Conservation (phyloP, 2,329 filamentous ascomycete genomes). For the Colletotrichum eleusines region DNA sequence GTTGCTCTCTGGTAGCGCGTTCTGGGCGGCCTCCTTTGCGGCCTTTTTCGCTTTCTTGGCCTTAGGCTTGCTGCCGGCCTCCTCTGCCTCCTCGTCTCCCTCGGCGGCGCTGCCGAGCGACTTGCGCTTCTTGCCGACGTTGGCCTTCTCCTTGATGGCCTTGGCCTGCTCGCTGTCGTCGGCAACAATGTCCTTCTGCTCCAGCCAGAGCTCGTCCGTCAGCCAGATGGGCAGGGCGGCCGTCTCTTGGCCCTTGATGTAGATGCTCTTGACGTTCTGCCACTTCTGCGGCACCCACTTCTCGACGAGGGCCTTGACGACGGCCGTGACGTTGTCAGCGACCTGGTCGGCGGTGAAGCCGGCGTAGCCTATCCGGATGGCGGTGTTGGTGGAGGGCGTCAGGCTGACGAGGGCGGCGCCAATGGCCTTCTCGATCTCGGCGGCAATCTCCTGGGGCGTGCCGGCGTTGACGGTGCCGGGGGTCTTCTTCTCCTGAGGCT, state of each 20-base stretch:
- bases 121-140: slow-evolving; percentile 75
- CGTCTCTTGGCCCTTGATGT: slow-evolving; percentile 92
- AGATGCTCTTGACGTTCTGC: slow-evolving; percentile 85
- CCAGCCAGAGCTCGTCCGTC: slow-evolving; percentile 90
- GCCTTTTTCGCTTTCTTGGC: slow-evolving; percentile 51
- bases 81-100: slow-evolving; percentile 51
- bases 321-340: slow-evolving; percentile 82
- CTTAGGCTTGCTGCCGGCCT: slow-evolving; percentile 49
- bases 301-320: slow-evolving; percentile 76
- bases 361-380: slow-evolving; percentile 82
- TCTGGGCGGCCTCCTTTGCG: slow-evolving; percentile 34
- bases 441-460: slow-evolving; percentile 75
- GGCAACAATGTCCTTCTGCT: slow-evolving; percentile 80
- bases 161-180: slow-evolving; percentile 64
- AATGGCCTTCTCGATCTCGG: slow-evolving; percentile 84
- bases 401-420: slow-evolving; percentile 84
- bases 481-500: slow-evolving; percentile 64
- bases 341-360: slow-evolving; percentile 81
- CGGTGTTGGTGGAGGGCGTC: slow-evolving; percentile 81
- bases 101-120: slow-evolving; percentile 51
- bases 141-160: slow-evolving; percentile 63
- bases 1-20: slow-evolving; percentile 56
- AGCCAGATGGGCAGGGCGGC: slow-evolving; percentile 94
- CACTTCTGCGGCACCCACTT: slow-evolving; percentile 89
- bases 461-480: slow-evolving; percentile 59